Evolutionary conservation across 2,329 filamentous ascomycete genomes (phyloP).

Genomic region (Beauveria asiatica): DNA sequence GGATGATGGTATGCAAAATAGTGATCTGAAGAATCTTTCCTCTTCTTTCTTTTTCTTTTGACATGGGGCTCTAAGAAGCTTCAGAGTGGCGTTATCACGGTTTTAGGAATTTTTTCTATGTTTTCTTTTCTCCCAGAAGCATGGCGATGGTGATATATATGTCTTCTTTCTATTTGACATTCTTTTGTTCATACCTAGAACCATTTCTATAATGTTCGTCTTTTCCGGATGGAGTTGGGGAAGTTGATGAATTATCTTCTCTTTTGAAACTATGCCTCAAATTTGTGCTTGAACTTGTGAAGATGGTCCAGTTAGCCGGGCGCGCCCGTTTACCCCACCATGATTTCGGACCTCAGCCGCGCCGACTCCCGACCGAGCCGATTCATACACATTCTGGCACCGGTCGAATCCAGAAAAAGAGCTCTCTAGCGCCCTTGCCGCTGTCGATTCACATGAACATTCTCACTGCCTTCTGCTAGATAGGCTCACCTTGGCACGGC

Average conservation of each 20-base stretch:
- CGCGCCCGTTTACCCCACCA: neutral
- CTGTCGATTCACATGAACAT: neutral
- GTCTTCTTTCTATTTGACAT: slow-evolving; percentile 2
- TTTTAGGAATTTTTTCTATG: slow-evolving; percentile 19
- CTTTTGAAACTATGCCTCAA: too few species aligned
- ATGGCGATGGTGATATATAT: slow-evolving; percentile 9
- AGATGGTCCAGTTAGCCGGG: neutral
- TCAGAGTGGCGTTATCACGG: slow-evolving; percentile 21
- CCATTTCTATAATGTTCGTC: slow-evolving; percentile 6
- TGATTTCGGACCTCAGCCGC: neutral
- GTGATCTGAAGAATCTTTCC: slow-evolving; percentile 1
- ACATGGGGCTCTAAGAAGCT: slow-evolving; percentile 2
- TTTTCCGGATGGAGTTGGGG: neutral
- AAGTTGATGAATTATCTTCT: neutral
- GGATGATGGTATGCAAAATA: slow-evolving; percentile 3
- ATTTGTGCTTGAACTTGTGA: neutral
- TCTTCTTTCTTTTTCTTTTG: neutral
- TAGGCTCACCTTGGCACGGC: neutral
- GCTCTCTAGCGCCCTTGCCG: neutral
- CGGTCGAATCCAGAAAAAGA: neutral
- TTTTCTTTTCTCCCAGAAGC: slow-evolving; percentile 12
- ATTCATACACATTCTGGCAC: neutral
- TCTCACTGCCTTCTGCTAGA: too few species aligned
- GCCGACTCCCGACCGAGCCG: neutral
- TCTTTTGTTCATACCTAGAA: slow-evolving; percentile 13